A percentile compares a stretch with the other conserved stretches of the same genome.
Conservation (phyloP, 2,329 filamentous ascomycete genomes). For the Cladorrhinum sp. region DNA sequence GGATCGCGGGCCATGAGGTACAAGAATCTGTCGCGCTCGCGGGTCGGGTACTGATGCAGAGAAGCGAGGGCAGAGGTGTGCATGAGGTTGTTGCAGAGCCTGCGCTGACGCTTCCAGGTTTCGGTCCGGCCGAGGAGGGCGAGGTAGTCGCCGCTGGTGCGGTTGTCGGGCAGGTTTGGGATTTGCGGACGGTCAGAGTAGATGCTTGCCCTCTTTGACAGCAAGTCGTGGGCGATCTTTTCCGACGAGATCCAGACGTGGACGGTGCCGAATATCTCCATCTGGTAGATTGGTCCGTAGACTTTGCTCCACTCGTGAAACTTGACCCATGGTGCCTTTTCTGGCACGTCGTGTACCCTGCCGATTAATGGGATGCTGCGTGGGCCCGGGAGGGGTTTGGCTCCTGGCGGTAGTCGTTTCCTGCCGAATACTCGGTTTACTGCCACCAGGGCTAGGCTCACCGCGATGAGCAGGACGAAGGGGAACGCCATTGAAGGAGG, state of each 20-base stretch:
- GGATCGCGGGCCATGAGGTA: slow-evolving; percentile 40
- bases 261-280: slow-evolving; percentile 43
- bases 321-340: slow-evolving; percentile 43
- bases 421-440: slow-evolving; percentile 18
- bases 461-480: slow-evolving; percentile 1
- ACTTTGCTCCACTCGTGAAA: slow-evolving; percentile 47
- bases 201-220: slow-evolving; percentile 40
- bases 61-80: slow-evolving; percentile 34
- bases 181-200: slow-evolving; percentile 49
- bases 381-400: slow-evolving; percentile 32
- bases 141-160: slow-evolving; percentile 46
- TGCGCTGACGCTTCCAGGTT: slow-evolving; percentile 48
- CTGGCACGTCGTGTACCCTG: slow-evolving; percentile 44
- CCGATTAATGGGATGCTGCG: slow-evolving; percentile 42
- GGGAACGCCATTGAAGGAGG: slow-evolving; percentile 12
- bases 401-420: slow-evolving; percentile 29
- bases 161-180: slow-evolving; percentile 46
- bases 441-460: slow-evolving; percentile 15
- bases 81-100: slow-evolving; percentile 45
- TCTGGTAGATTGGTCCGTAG: slow-evolving; percentile 47
- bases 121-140: slow-evolving; percentile 45
- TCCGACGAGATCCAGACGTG: slow-evolving; percentile 50
- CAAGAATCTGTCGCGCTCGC: slow-evolving; percentile 46
- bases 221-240: slow-evolving; percentile 43
- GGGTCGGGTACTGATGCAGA: slow-evolving; percentile 42